Evolutionary conservation across 2,329 filamentous ascomycete species (phyloP).

Genomic region (Apiospora marii): DNA sequence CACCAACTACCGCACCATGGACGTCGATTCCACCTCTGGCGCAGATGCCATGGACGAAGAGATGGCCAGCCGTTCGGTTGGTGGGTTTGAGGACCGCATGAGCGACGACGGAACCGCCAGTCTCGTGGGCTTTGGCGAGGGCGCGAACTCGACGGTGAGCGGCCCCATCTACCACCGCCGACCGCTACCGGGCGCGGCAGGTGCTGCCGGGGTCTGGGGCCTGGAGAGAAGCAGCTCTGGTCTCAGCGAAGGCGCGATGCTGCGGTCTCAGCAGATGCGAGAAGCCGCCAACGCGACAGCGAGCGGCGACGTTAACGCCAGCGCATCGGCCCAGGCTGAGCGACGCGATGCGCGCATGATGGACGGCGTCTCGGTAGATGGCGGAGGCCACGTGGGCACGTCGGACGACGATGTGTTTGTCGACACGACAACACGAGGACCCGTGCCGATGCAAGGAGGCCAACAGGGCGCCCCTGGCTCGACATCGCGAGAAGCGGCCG

Average conservation of each 20-base stretch:
- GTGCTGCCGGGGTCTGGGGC: constrained; percentile 45
- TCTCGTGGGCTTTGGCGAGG: constrained; percentile 91
- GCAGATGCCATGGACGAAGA: constrained; percentile 48
- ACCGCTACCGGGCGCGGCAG: constrained; percentile 49
- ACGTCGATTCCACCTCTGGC: constrained; percentile 55
- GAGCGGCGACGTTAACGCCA: constrained; percentile 52
- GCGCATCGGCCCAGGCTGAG: constrained; percentile 57
- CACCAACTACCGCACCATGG: constrained; percentile 64
- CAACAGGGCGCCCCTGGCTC: constrained; percentile 40
- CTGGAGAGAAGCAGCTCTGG: constrained; percentile 62
- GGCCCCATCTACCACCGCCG: constrained; percentile 74
- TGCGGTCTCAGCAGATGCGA: constrained; percentile 39
- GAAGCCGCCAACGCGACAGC: constrained; percentile 41
- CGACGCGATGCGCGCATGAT: constrained; percentile 69
- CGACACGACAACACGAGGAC: constrained; percentile 69
- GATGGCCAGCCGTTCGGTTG: constrained; percentile 54
- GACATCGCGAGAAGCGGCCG: constrained; percentile 62
- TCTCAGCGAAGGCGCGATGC: constrained; percentile 53
- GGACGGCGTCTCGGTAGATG: constrained; percentile 70
- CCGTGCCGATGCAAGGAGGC: constrained; percentile 53
- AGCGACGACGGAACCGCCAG: constrained; percentile 86
- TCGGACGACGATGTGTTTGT: constrained; percentile 63
- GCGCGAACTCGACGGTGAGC: constrained; percentile 83
- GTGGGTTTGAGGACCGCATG: constrained; percentile 73
- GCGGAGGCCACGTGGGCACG: constrained; percentile 48